A percentile compares a stretch with the other conserved stretches of the same genome.
These are phyloP conservation scores for Mycena kentingensis DNA, from an alignment of 768 basidiomycete species.

Conservation along the genomic window DNA sequence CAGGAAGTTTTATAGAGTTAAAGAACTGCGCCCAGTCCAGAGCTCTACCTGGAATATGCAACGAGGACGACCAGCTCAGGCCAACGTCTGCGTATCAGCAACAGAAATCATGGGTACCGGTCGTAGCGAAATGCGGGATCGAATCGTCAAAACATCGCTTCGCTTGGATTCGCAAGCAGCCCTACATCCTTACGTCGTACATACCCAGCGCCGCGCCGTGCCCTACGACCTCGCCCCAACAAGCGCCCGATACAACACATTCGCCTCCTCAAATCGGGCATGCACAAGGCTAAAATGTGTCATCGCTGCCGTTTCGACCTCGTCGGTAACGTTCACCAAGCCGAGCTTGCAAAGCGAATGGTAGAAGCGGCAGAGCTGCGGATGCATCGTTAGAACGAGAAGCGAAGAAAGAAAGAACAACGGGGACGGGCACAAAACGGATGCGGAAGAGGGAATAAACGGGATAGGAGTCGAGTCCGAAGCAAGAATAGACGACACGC, in stretches of 20 bases:
- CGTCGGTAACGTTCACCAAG: conserved; percentile 61
- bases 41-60: no score
- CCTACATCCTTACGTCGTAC: no score
- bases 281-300: conserved; percentile 72
- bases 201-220: no score
- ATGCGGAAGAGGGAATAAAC: conserved; percentile 8
- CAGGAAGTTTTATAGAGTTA: no score
- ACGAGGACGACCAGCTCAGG: no score
- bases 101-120: no score
- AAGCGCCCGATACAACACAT: conserved; percentile 66
- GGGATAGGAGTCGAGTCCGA: conserved; percentile 3
- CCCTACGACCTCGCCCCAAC: conserved; percentile 48
- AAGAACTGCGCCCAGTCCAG: no score
- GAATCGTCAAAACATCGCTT: no score
- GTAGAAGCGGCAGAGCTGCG: conserved; percentile 77
- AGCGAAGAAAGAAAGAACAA: conserved; percentile 14
- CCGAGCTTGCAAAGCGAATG: conserved; percentile 56
- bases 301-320: conserved; percentile 76
- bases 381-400: no score
- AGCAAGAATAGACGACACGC: conserved; percentile 23
- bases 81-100: no score
- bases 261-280: conserved; percentile 77
- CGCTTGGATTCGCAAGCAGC: no score
- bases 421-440: conserved; percentile 2
- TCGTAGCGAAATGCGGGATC: no score